Percentiles rank a stretch among this genome's conserved stretches.
These are phyloP conservation scores for Candida dajiaensis DNA, from an alignment of 805 yeast species.

Conservation along the genomic window DNA sequence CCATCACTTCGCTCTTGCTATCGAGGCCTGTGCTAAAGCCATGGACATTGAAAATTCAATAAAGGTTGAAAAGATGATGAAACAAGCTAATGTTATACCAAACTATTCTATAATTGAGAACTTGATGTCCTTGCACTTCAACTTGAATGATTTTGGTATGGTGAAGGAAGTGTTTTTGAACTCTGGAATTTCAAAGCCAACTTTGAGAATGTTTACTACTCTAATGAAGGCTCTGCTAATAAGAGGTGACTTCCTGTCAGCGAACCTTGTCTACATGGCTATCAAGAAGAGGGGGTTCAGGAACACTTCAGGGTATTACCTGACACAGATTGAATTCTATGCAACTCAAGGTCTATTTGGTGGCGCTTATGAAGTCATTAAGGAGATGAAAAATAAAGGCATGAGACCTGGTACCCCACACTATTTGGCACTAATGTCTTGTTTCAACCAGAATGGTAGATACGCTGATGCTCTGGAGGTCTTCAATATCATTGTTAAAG, in stretches of 20 bases:
- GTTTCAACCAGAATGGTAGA: slow-evolving; percentile 21
- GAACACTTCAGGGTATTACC: not conserved
- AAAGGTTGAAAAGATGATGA: slow-evolving; percentile 12
- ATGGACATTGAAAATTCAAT: slow-evolving; percentile 6
- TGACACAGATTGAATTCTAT: slow-evolving; percentile 4
- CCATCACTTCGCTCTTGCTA: slow-evolving; percentile 6
- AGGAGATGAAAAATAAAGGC: slow-evolving; percentile 21
- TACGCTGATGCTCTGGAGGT: slow-evolving; percentile 24
- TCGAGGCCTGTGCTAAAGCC: slow-evolving; percentile 11
- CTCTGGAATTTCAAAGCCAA: not conserved
- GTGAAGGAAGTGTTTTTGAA: slow-evolving; percentile 8
- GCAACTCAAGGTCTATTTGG: slow-evolving; percentile 17
- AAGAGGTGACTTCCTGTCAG: slow-evolving; percentile 5
- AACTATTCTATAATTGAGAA: slow-evolving; percentile 8
- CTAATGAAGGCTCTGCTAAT: slow-evolving; percentile 16
- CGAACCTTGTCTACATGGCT: slow-evolving; percentile 6
- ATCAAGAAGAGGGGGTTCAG: not conserved
- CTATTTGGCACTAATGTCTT: slow-evolving; percentile 27
- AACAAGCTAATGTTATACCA: slow-evolving; percentile 7
- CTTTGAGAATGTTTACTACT: slow-evolving; percentile 6
- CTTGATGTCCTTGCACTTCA: slow-evolving; percentile 12
- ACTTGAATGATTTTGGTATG: slow-evolving; percentile 6
- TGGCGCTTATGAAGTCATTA: slow-evolving; percentile 26
- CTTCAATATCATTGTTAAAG: slow-evolving; percentile 23
- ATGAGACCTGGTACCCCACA: slow-evolving; percentile 19